Conservation (phyloP, 192 early-diverging fungal genomes). For the Umbelopsis sp. region DNA sequence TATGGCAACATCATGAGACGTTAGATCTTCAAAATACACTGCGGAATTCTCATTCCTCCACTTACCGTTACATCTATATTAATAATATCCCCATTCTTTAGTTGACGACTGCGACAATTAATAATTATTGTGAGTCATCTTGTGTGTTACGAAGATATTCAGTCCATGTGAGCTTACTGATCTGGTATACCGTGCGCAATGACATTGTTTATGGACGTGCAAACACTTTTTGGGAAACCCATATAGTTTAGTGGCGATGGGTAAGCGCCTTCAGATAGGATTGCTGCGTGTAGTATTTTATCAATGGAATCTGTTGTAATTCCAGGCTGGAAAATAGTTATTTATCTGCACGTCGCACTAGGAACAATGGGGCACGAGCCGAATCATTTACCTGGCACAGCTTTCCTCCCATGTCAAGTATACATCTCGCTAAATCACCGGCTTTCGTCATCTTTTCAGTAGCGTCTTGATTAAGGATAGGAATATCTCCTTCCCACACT, state of each 20-base stretch:
- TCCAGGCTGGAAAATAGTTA: conserved; percentile 36
- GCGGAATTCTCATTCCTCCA: background rate
- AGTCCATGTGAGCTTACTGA: conserved; percentile 17
- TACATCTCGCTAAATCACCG: conserved; percentile 57
- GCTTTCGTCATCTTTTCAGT: conserved; percentile 49
- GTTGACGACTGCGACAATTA: conserved; percentile 41
- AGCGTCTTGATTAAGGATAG: conserved; percentile 38
- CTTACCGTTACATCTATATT: conserved; percentile 78
- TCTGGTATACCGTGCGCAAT: conserved; percentile 82
- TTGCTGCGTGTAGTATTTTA: conserved; percentile 50
- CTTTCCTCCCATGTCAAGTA: conserved; percentile 53
- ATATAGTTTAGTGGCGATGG: conserved; percentile 80
- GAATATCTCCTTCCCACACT: conserved; percentile 44
- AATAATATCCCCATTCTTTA: conserved; percentile 71
- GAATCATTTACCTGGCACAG: conserved; percentile 51
- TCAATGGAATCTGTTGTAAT: conserved; percentile 56
- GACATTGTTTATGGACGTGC: conserved; percentile 84
- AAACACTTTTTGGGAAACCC: conserved; percentile 75
- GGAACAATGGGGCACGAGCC: no score
- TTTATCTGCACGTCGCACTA: background rate
- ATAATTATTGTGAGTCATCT: background rate
- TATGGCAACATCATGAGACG: background rate
- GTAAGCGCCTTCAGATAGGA: conserved; percentile 59
- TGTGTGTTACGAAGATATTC: background rate
- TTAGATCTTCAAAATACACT: background rate